Conservation (phyloP, 108 stramenopile species). For the Discostella stelligeroides region DNA sequence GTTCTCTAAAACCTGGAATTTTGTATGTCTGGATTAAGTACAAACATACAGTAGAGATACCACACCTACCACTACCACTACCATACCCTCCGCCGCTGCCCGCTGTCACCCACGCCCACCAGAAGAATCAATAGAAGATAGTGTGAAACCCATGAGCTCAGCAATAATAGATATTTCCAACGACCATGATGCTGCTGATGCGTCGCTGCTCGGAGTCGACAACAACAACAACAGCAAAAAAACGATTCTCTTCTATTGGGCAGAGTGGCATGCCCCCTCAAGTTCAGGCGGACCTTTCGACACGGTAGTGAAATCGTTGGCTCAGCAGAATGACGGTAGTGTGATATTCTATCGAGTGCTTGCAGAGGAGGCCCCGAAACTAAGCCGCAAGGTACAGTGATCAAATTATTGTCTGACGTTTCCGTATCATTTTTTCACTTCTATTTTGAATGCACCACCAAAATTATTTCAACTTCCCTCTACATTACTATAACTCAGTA, state of each 20-base stretch:
- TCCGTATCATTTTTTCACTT: too few species aligned
- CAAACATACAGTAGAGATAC: too few species aligned
- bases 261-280: slow-evolving; percentile 88
- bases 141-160: neutral
- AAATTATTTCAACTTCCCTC: neutral
- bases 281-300: slow-evolving; percentile 58
- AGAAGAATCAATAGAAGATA: too few species aligned
- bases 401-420: neutral
- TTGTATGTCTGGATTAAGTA: too few species aligned
- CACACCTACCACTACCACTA: too few species aligned
- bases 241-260: slow-evolving; percentile 84
- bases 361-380: slow-evolving; percentile 75
- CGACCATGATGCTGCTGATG: slow-evolving; percentile 32
- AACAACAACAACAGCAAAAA: slow-evolving; percentile 34
- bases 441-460: too few species aligned
- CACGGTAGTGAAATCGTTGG: slow-evolving; percentile 59
- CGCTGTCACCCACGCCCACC: too few species aligned
- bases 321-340: slow-evolving; percentile 10
- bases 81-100: too few species aligned
- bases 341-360: slow-evolving; percentile 60
- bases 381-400: slow-evolving; percentile 34
- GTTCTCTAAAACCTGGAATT: too few species aligned
- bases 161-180: slow-evolving; percentile 32
- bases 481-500: slow-evolving; percentile 18
- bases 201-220: slow-evolving; percentile 31